Base-by-base conservation (phyloP, 1,284 basidiomycete genomes). In the Omphalotus olearius region DNA sequence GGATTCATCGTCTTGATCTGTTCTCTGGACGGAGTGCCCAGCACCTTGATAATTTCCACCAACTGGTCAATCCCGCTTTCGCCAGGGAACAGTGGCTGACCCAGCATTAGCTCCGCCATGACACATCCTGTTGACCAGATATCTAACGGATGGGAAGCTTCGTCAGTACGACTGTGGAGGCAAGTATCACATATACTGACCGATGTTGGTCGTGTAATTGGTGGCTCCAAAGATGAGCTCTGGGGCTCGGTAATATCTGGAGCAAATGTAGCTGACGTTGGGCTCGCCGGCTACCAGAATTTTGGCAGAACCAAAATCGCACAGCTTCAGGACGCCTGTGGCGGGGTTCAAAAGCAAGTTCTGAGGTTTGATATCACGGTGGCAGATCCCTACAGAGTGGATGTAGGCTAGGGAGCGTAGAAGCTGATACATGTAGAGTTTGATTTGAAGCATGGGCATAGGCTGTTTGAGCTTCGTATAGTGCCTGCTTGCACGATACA, bases 1-100 rank as follows among this genome's bases (percentile, higher is more conserved):
- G 97, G 96, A 73, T 99, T 99, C 96, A 99, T 99, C 61, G 97
- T 98, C 87, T 98, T 98, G 83, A 99, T 99, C 73, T 99, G 97
- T 68, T 99, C 97, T 61, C 96, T 80, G 53, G 96, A 96, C 0
- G 96, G 96, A 18, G 97, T 99, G 17, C 96, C 96, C 56, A 99
- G 83, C 40, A 99, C 94, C 74, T 99, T 99, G 87, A 99, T 99
- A 65, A 99, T 99, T 75, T 99, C 96, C 46, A 99, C 96, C 62
- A 99, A 72, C 75, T 99, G 96, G 73, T 99, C 96, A 65, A 99
- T 99, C n/a, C 96, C 96, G 64, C 93, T 96, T 76, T 99, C 97
- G 59, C 96, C 96, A 2, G 96, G 96, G 83, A 99, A 99, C 53
- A 99, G 80, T 11, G 96, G 96, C 67, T 98, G 95, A 18, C 97